Conservation (phyloP, 2,329 filamentous ascomycete species). For the Cercospora sesami region DNA sequence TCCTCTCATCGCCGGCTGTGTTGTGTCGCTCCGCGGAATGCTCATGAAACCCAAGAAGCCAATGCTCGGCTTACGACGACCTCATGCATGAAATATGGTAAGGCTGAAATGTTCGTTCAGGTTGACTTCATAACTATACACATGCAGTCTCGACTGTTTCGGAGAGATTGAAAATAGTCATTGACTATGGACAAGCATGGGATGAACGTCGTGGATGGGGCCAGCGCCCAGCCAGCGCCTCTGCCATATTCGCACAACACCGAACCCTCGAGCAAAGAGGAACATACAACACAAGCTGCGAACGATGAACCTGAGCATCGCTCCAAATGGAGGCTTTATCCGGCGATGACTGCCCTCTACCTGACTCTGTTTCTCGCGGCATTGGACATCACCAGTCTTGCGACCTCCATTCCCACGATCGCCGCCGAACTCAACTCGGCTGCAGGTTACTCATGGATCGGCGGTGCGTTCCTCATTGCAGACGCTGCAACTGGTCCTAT, state of each 20-base stretch:
- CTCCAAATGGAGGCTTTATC: background rate
- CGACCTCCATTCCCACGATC: conserved; percentile 67
- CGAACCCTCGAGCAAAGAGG: background rate
- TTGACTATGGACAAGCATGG: background rate
- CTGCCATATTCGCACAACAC: background rate
- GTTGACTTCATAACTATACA: background rate
- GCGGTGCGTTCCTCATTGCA: conserved; percentile 69
- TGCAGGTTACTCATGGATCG: conserved; percentile 78
- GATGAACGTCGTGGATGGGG: background rate
- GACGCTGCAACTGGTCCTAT: conserved; percentile 66
- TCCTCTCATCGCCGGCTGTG: background rate
- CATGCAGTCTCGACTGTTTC: background rate
- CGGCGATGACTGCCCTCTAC: background rate
- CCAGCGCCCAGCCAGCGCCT: background rate
- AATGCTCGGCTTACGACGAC: conserved; percentile 1
- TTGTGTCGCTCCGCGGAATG: background rate
- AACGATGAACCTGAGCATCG: background rate
- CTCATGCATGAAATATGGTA: background rate
- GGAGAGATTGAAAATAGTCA: background rate
- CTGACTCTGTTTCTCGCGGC: conserved; percentile 37
- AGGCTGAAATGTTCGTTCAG: background rate
- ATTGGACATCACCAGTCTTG: conserved; percentile 59
- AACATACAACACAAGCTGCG: background rate
- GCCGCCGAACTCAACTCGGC: conserved; percentile 63
- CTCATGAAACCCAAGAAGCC: background rate